Base-by-base conservation (phyloP, 2,329 filamentous ascomycete species). In the Pseudocercospora fuligena region DNA sequence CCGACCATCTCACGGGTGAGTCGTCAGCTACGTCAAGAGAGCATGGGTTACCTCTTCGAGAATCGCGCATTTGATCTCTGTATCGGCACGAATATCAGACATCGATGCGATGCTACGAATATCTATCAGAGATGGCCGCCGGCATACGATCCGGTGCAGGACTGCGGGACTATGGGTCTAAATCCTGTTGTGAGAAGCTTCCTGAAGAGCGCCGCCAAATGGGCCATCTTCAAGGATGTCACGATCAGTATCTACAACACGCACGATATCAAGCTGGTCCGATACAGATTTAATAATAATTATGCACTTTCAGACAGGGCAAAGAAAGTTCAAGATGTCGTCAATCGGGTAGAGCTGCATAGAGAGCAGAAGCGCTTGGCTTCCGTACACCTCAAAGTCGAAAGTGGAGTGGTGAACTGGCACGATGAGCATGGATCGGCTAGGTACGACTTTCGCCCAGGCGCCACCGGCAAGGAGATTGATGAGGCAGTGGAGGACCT, bases 21-120 rank as follows among this genome's bases (percentile, higher is more conserved):
- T 4, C 25, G 27, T 6, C 53, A 57, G 27, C 21, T 57, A 5
- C 27, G 53, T 4, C 53, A 57, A 21, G 53, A 57, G 27, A 29
- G 56, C 23, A 56, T 56, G 51, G 51, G 51, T 12, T 59, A 40
- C 56, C 21, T 59, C 12, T 59, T 59, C 19, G 56, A 40, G 11
- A 46, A 23, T 23, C 25, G 56, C 4, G 36, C n/a, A 5, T 59
- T 59, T 12, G 56, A 40, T 40, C 31, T 59, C 2, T 40, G 33
- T 25, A 9, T 59, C 31, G 56, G 56, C 9, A 40, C 56, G 2
- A 59, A 59, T 27, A 21, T 59, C 29, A 16, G 25, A 4, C 56
- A 59, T 27, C 56, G 56, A 2, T 19, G 23, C 11, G 51, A 29
- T 8, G 51, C 51, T 6, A 27, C 16, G 12, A 29, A n/a, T 11